A percentile compares a stretch with the other conserved stretches of the same genome.
phyloP scores from a whole-genome alignment of 352 stramenopile genomes.

The Phytophthora uliginosa region DNA sequence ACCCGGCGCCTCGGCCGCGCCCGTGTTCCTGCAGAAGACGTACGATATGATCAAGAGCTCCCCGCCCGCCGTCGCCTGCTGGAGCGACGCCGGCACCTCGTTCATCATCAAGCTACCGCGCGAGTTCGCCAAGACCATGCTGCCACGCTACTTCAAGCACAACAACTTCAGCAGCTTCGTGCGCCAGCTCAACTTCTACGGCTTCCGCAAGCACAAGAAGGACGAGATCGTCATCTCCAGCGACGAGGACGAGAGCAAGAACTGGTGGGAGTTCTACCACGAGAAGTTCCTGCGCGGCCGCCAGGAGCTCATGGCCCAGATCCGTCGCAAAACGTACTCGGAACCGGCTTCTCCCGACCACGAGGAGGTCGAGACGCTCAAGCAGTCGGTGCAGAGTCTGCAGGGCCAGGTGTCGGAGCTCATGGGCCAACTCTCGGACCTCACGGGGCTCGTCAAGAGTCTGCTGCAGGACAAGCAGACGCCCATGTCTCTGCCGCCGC shows the following conservation, averaged over 20 bases:
- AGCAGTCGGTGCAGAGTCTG: conserved; percentile 78
- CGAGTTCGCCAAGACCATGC: conserved; percentile 92
- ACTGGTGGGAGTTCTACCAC: conserved; percentile 95
- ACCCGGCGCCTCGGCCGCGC: conserved; percentile 36
- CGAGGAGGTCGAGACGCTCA: conserved; percentile 82
- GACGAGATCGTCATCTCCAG: conserved; percentile 89
- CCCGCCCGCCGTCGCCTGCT: conserved; percentile 76
- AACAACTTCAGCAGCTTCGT: conserved; percentile 96
- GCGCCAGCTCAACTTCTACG: conserved; percentile 95
- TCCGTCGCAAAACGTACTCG: conserved; percentile 91
- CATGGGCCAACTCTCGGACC: conserved; percentile 80
- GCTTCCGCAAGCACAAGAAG: conserved; percentile 95
- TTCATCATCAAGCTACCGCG: conserved; percentile 95
- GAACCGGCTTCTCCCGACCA: conserved; percentile 80
- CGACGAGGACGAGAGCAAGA: conserved; percentile 81
- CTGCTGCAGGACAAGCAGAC: conserved; percentile 67
- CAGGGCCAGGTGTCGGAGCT: conserved; percentile 81
- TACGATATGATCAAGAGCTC: conserved; percentile 96
- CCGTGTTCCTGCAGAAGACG: conserved; percentile 94
- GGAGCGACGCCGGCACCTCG: conserved; percentile 83
- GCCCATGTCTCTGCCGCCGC: conserved; percentile 9
- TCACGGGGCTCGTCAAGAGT: conserved; percentile 80
- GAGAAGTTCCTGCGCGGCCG: conserved; percentile 90
- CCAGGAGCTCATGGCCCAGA: conserved; percentile 90
- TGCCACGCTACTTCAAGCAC: conserved; percentile 96